These are phyloP conservation scores for Fusarium nanum DNA, from an alignment of 2,329 filamentous ascomycete genomes.

Conservation along the genomic window DNA sequence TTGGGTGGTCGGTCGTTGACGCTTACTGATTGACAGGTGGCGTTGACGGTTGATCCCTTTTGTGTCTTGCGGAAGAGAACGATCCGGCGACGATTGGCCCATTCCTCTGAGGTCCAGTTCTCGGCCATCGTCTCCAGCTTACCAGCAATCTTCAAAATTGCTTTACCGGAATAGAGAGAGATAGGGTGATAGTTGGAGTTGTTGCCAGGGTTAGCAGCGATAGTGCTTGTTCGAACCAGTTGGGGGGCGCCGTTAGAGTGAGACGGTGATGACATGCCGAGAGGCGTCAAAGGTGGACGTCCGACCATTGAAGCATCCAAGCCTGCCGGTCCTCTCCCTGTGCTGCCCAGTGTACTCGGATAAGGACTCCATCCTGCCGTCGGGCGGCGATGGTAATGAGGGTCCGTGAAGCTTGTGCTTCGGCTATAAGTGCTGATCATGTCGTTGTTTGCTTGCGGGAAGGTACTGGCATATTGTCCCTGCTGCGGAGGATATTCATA, in stretches of 20 bases:
- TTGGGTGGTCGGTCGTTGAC: constrained; percentile 83
- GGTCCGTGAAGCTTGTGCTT: constrained; percentile 63
- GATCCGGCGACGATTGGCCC: constrained; percentile 80
- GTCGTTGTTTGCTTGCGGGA: constrained; percentile 58
- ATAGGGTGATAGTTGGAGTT: constrained; percentile 77
- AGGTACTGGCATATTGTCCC: constrained; percentile 54
- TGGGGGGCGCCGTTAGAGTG: constrained; percentile 54
- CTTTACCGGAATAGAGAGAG: constrained; percentile 84
- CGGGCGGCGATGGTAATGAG: constrained; percentile 57
- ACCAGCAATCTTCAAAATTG: constrained; percentile 84
- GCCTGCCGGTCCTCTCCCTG: constrained; percentile 57
- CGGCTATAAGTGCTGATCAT: constrained; percentile 67
- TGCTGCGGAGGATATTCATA: constrained; percentile 61
- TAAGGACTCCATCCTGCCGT: constrained; percentile 58
- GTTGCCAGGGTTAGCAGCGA: constrained; percentile 53
- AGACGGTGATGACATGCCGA: constrained; percentile 60
- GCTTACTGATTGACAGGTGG: constrained; percentile 82
- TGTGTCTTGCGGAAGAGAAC: constrained; percentile 90
- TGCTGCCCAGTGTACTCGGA: constrained; percentile 54
- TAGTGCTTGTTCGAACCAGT: constrained; percentile 68
- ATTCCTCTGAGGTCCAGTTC: constrained; percentile 86
- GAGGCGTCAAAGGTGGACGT: constrained; percentile 60
- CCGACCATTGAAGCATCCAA: constrained; percentile 57
- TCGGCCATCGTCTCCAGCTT: constrained; percentile 87
- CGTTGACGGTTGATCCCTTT: constrained; percentile 81